A percentile compares a stretch with the other conserved stretches of the same genome.
Conservation (phyloP, 2,329 filamentous ascomycete genomes). For the Aureobasidium mangrovei region DNA sequence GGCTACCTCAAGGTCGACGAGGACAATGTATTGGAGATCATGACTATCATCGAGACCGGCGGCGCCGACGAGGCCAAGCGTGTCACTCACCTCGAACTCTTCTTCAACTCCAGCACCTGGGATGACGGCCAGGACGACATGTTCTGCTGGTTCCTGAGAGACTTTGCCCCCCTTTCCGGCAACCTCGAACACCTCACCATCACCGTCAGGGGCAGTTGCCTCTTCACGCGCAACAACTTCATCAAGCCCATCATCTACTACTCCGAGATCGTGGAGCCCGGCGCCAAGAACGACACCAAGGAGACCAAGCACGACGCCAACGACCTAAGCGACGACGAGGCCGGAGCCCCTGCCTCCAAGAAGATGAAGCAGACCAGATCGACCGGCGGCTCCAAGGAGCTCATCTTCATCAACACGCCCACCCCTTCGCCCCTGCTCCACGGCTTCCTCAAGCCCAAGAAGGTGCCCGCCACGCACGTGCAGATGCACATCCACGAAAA, state of each 20-base stretch:
- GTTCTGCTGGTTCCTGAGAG: not conserved
- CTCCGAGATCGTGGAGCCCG: not conserved
- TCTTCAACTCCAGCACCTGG: slow-evolving; percentile 6
- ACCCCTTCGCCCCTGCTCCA: not conserved
- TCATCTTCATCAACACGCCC: not conserved
- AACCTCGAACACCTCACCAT: slow-evolving; percentile 8
- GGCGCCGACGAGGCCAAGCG: not conserved
- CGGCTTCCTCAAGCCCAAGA: not conserved
- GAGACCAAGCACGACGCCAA: not conserved
- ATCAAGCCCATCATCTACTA: not conserved
- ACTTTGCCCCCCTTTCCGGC: not conserved
- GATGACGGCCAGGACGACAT: slow-evolving; percentile 9
- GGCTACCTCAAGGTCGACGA: not conserved
- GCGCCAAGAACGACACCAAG: not conserved
- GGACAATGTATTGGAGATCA: not conserved
- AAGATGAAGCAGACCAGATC: not conserved
- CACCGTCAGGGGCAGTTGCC: not conserved
- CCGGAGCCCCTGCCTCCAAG: not conserved
- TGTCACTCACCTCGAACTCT: not conserved
- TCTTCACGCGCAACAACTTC: slow-evolving; percentile 13
- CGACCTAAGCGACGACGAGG: not conserved
- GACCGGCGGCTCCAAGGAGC: not conserved
- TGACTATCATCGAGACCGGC: not conserved
- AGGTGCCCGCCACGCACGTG: not conserved
- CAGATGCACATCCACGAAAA: not conserved